Conservation (phyloP, 768 basidiomycete genomes). For the Macrocybe gigantea region DNA sequence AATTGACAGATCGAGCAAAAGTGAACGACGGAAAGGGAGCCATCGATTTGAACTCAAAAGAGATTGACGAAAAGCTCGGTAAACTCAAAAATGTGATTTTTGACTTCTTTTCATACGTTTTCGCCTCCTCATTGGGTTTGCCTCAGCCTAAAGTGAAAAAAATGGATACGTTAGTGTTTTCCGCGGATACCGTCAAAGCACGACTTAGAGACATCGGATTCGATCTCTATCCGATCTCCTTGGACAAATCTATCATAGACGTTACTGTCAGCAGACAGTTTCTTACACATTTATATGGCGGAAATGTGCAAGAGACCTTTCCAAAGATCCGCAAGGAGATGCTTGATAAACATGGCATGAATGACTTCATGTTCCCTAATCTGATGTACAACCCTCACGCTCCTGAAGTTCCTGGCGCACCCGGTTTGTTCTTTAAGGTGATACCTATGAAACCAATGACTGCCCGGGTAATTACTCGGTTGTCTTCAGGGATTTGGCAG, state of each 20-base stretch:
- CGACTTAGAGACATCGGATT: constrained; percentile 16
- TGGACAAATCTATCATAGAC: constrained; percentile 19
- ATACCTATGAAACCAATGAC: background rate
- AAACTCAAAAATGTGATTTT: no score
- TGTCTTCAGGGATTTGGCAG: constrained; percentile 7
- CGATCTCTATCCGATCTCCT: constrained; percentile 15
- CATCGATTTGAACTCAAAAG: no score
- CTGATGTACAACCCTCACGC: constrained; percentile 26
- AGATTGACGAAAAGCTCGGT: no score
- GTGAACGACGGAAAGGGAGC: no score
- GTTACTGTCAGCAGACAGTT: constrained; percentile 21
- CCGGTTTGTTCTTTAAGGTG: constrained; percentile 24
- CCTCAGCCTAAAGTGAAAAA: constrained; percentile 14
- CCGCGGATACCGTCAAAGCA: constrained; percentile 3
- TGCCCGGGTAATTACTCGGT: constrained; percentile 3
- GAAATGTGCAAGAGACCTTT: constrained; percentile 21
- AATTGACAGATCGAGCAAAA: no score
- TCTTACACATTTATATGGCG: constrained; percentile 27
- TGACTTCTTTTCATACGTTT: no score
- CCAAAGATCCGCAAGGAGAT: constrained; percentile 14
- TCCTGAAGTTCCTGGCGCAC: constrained; percentile 26
- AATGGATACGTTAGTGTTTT: constrained; percentile 4
- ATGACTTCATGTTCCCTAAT: constrained; percentile 28
- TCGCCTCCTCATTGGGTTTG: no score
- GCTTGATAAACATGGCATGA: constrained; percentile 19